Percentiles rank a stretch among this genome's conserved stretches.
Evolutionary conservation across 192 early-diverging fungal species (phyloP).

Genomic region (Backusella westeae): DNA sequence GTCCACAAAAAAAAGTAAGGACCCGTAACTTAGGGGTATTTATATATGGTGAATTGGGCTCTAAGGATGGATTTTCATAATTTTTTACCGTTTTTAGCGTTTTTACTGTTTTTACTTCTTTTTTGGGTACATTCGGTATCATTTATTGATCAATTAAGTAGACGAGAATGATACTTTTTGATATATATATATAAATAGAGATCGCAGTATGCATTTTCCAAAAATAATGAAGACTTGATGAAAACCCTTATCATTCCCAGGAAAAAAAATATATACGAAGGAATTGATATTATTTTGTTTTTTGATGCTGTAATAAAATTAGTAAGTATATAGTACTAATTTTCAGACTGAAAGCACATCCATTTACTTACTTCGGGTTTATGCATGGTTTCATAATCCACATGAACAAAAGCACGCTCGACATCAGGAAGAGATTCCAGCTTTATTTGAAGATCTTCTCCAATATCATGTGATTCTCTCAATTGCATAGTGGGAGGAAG

Average conservation of each 20-base stretch:
- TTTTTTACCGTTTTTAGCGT: no score
- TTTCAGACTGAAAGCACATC: not conserved
- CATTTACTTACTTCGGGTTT: conserved; percentile 55
- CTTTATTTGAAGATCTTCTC: conserved; percentile 86
- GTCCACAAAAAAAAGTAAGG: no score
- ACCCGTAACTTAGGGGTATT: no score
- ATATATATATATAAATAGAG: not conserved
- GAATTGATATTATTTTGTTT: conserved; percentile 12
- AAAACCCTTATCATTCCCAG: not conserved
- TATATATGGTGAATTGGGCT: no score
- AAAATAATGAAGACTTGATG: not conserved
- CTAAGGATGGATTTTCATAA: no score
- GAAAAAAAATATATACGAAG: no score
- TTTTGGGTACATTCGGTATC: no score
- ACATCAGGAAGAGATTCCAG: conserved; percentile 83
- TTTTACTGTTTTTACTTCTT: no score
- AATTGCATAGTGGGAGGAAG: conserved; percentile 82
- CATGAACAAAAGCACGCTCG: conserved; percentile 92
- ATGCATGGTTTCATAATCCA: conserved; percentile 90
- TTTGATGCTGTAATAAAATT: conserved; percentile 17
- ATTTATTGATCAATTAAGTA: no score
- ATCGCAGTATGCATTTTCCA: not conserved
- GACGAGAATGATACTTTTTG: no score
- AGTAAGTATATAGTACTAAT: not conserved
- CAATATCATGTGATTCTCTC: conserved; percentile 86